Evolutionary conservation across 2,329 filamentous ascomycete genomes (phyloP).

Genomic region (Colletotrichum musae): DNA sequence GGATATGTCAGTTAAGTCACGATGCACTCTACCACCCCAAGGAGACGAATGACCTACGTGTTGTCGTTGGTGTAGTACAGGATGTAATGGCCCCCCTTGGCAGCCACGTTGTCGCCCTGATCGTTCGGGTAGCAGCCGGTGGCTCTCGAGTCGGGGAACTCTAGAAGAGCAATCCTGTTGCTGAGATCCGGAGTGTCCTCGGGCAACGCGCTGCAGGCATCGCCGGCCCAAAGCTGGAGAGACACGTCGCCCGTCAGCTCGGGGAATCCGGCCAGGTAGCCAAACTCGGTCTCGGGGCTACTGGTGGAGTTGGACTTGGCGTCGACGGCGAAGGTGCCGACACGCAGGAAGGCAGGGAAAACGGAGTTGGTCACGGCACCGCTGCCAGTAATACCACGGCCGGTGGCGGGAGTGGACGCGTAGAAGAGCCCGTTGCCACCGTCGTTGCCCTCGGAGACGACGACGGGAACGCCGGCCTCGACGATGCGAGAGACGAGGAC

Average conservation of each 20-base stretch:
- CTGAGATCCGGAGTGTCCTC: constrained; percentile 57
- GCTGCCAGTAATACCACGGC: constrained; percentile 37
- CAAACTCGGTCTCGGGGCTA: constrained; percentile 13
- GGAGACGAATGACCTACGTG: constrained; percentile 30
- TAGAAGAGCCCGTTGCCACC: constrained; percentile 45
- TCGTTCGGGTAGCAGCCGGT: constrained; percentile 50
- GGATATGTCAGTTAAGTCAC: background rate
- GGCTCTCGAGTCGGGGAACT: constrained; percentile 46
- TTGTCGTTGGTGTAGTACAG: constrained; percentile 43
- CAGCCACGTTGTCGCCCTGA: constrained; percentile 55
- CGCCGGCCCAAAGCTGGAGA: constrained; percentile 39
- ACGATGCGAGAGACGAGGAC: constrained; percentile 47
- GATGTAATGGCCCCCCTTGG: constrained; percentile 57
- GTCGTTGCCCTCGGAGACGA: constrained; percentile 48
- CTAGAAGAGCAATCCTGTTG: constrained; percentile 57
- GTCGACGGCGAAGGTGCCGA: constrained; percentile 22
- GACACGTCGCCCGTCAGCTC: constrained; percentile 33
- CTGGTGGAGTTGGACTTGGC: constrained; percentile 22
- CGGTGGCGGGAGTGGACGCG: constrained; percentile 44
- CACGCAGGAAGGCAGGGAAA: constrained; percentile 25
- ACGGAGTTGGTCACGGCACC: constrained; percentile 45
- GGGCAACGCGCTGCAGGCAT: constrained; percentile 43
- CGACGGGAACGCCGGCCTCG: constrained; percentile 47
- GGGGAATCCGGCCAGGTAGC: constrained; percentile 16
- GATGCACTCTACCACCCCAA: background rate